Evolutionary conservation across 257 asterid genomes (phyloP).

Genomic region (Scutellaria barbata): DNA sequence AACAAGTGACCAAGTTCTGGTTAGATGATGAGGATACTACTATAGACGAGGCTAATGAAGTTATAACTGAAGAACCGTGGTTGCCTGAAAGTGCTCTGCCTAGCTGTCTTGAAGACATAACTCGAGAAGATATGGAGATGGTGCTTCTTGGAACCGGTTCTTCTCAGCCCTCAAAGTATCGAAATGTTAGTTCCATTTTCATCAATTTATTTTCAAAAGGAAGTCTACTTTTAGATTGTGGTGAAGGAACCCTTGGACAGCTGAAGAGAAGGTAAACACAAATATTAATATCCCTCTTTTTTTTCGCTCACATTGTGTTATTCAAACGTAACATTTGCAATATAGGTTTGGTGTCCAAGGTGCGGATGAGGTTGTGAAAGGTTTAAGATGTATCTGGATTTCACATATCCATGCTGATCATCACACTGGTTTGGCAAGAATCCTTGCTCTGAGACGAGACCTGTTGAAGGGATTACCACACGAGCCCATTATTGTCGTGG

Average conservation of each 20-base stretch:
- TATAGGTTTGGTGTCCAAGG: conserved; percentile 80
- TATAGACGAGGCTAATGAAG: conserved; percentile 29
- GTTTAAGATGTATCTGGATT: conserved; percentile 85
- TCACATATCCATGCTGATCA: conserved; percentile 99
- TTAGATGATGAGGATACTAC: conserved; percentile 27
- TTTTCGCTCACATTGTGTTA: neutral
- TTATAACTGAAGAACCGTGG: conserved; percentile 78
- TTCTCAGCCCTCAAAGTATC: conserved; percentile 97
- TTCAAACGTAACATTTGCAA: neutral
- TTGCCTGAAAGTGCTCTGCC: conserved; percentile 58
- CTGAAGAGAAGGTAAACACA: conserved; percentile 75
- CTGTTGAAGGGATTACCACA: conserved; percentile 66
- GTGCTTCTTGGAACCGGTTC: conserved; percentile 99
- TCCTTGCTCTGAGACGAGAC: conserved; percentile 77
- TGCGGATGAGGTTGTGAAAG: conserved; percentile 78
- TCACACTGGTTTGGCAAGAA: conserved; percentile 95
- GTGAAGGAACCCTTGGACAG: conserved; percentile 97
- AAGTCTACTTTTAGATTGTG: conserved; percentile 83
- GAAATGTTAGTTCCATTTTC: conserved; percentile 89
- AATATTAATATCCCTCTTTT: neutral
- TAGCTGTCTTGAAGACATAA: conserved; percentile 74
- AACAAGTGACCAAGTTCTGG: conserved; percentile 61
- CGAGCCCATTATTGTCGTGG: conserved; percentile 73
- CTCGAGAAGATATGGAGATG: conserved; percentile 86
- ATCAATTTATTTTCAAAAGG: conserved; percentile 87